Base-by-base conservation (phyloP, 1,139 yeast species). In the Yamadazyma blattariae region DNA sequence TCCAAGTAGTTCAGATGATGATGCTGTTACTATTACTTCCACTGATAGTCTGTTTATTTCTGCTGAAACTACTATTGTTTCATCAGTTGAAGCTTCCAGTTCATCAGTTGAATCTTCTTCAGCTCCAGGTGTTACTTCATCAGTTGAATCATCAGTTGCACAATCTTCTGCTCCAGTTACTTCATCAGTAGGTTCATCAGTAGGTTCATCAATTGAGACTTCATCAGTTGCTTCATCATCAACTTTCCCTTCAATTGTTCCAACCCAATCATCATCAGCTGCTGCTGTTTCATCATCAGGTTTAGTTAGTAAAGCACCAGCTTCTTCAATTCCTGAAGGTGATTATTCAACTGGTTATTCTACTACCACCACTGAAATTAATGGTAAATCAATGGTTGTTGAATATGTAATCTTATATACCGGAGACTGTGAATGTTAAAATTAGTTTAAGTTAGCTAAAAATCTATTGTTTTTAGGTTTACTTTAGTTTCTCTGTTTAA, bases 321-420 rank as follows among this genome's bases (percentile, higher is more conserved):
- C 34, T n/a, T 7, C 24, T 7, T 29, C 37, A 7, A 30, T 8
- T 12, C 61, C 64, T 10, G 40, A 48, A 2, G 64, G 59, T 30
- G 43, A 44, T 14, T 59, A 59, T 38, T 46, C 54, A 9, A 57
- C 66, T 11, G 46, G 57, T 3, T 50, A 59, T 21, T 46, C 56
- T 22, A 51, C 60, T 17, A 39, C 47, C 18, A 58, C 63, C 16
- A 44, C 50, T 7, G 47, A 46, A 8, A 52, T 45, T 15, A 46
- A 52, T 34, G 70, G 69, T 13, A 32, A 55, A 12, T 46, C 67
- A 7, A 62, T 57, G 17, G 62, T 59, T 10, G 42, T 62, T 20
- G 61, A 64, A 36, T 59, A 56, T 39, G 58, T 59, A 19, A 57
- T 63, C 8, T 57, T 62, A 44, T 52, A 51, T 47, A 64, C 70